phyloP scores from a whole-genome alignment of 176 grass and related monocot genomes.

The Oropetium thomaeum region DNA sequence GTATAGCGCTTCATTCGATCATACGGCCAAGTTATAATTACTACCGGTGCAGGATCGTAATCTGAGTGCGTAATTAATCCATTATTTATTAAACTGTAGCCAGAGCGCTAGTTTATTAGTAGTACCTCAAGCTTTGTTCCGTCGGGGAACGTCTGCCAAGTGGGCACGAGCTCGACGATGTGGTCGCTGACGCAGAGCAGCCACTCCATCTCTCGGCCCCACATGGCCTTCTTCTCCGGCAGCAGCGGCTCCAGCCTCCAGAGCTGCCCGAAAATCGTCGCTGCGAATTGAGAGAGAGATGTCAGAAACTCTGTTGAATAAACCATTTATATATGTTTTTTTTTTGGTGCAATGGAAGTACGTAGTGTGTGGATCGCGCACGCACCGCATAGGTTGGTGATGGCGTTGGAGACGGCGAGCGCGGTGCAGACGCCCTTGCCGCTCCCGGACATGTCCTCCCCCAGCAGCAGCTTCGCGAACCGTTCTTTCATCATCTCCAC shows the following conservation, averaged over 20 bases:
- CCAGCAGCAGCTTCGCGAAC: slow-evolving; percentile 86
- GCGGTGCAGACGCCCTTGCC: slow-evolving; percentile 97
- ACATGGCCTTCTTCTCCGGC: slow-evolving; percentile 92
- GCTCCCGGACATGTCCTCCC: slow-evolving; percentile 98
- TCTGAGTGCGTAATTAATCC: neutral
- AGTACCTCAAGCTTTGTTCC: slow-evolving; percentile 79
- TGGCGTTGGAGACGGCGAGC: slow-evolving; percentile 93
- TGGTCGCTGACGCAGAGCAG: slow-evolving; percentile 94
- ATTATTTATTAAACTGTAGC: neutral
- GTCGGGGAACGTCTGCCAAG: slow-evolving; percentile 90
- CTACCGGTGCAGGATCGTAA: neutral
- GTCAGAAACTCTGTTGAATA: neutral
- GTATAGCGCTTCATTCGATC: too few relatives aligned
- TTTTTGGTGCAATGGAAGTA: neutral
- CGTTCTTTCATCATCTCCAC: slow-evolving; percentile 96
- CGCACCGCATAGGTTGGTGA: slow-evolving; percentile 96
- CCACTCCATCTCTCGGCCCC: slow-evolving; percentile 91
- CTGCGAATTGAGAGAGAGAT: slow-evolving; percentile 28
- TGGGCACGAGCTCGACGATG: slow-evolving; percentile 80
- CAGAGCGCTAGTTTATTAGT: neutral
- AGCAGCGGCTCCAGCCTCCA: slow-evolving; percentile 88
- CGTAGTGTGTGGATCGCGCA: too few relatives aligned
- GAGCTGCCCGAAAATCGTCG: slow-evolving; percentile 85
- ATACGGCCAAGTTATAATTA: too few relatives aligned
- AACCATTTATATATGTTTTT: too few relatives aligned